A percentile compares a stretch with the other conserved stretches of the same genome.
phyloP scores from a whole-genome alignment of 495 filamentous ascomycete species.

The Penicillium lagena region DNA sequence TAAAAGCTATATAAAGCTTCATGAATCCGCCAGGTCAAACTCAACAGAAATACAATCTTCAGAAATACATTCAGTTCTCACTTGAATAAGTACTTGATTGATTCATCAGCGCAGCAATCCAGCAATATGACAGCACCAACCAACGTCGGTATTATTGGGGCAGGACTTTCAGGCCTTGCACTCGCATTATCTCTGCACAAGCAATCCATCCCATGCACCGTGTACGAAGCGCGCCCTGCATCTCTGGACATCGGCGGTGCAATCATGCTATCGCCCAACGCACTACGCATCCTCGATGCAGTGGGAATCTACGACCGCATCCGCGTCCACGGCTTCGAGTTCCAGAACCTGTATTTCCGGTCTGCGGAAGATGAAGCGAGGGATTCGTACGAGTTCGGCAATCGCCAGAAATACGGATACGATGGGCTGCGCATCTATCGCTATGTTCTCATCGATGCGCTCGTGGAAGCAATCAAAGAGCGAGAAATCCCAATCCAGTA shows the following conservation, averaged over 20 bases:
- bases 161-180: slow-evolving; percentile 41
- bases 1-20: too few relatives aligned
- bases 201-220: slow-evolving; percentile 28
- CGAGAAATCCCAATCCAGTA: slow-evolving; percentile 31
- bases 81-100: too few relatives aligned
- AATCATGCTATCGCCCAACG: slow-evolving; percentile 48
- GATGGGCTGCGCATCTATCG: slow-evolving; percentile 42
- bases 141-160: slow-evolving; percentile 39
- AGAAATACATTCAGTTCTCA: too few relatives aligned
- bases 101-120: background rate
- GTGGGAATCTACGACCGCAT: slow-evolving; percentile 39
- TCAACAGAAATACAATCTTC: too few relatives aligned
- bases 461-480: slow-evolving; percentile 24
- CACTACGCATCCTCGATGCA: slow-evolving; percentile 38
- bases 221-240: slow-evolving; percentile 38
- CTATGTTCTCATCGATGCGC: slow-evolving; percentile 32
- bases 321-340: slow-evolving; percentile 21
- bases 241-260: slow-evolving; percentile 37
- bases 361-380: slow-evolving; percentile 21
- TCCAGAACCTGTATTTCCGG: slow-evolving; percentile 35
- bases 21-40: too few relatives aligned
- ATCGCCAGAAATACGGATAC: slow-evolving; percentile 34
- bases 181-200: slow-evolving; percentile 38
- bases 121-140: slow-evolving; percentile 8
- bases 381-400: slow-evolving; percentile 40